phyloP scores from a whole-genome alignment of 129 eudicot species.

The Deinandra increscens region DNA sequence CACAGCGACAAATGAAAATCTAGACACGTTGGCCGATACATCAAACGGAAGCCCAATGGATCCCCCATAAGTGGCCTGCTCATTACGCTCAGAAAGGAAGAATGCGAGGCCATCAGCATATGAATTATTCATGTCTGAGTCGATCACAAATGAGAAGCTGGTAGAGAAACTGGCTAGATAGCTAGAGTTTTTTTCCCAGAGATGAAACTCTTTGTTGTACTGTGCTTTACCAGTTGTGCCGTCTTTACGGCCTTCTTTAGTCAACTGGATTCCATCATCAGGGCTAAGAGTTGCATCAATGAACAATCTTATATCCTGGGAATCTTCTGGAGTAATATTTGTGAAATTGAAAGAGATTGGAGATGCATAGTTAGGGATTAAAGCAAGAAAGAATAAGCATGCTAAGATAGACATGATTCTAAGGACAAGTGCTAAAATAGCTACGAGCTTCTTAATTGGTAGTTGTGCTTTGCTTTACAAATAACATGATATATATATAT shows the following conservation, averaged over 20 bases:
- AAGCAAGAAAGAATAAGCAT: conserved; percentile 9
- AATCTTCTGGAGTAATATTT: not conserved
- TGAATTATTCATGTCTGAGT: not conserved
- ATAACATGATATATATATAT: too few relatives aligned
- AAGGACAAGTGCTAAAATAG: not conserved
- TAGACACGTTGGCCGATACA: too few relatives aligned
- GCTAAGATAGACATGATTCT: not conserved
- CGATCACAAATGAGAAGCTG: not conserved
- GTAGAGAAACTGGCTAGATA: conserved; percentile 1
- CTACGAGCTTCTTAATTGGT: not conserved
- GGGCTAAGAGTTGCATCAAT: not conserved
- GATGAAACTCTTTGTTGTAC: not conserved
- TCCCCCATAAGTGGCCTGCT: not conserved
- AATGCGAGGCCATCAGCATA: not conserved
- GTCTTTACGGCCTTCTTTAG: conserved; percentile 6
- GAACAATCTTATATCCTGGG: not conserved
- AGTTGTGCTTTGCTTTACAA: not conserved
- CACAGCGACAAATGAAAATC: conserved; percentile 4
- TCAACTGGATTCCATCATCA: conserved; percentile 13
- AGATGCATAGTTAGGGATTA: not conserved
- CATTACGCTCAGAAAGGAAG: not conserved
- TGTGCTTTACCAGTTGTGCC: too few relatives aligned
- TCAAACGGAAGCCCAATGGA: not conserved
- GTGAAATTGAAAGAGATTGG: too few relatives aligned
- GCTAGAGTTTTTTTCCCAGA: not conserved